Conservation (phyloP, 2,329 filamentous ascomycete species). For the Lecanoromycetidae sp. region DNA sequence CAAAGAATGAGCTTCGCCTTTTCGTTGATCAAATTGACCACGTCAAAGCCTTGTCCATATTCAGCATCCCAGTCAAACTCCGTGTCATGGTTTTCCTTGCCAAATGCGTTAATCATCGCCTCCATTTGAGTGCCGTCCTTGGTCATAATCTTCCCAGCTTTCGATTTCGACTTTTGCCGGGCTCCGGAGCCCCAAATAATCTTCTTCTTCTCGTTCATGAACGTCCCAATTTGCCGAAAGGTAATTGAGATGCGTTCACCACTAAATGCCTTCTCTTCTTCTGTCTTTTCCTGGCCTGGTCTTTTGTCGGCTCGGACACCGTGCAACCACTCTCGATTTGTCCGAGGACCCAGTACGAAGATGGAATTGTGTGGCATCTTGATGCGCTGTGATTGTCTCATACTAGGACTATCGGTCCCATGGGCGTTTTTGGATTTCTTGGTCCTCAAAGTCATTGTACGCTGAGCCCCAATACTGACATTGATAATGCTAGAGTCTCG, state of each 20-base stretch:
- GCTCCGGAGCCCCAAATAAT: constrained; percentile 91
- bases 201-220: constrained; percentile 50
- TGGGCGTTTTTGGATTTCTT: constrained; percentile 42
- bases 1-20: constrained; percentile 24
- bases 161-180: constrained; percentile 48
- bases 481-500: constrained; percentile 77
- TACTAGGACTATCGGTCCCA: constrained; percentile 6
- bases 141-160: constrained; percentile 55
- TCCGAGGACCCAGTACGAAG: constrained; percentile 65
- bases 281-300: constrained; percentile 50
- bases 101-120: constrained; percentile 65
- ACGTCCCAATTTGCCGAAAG: constrained; percentile 81
- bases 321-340: constrained; percentile 82
- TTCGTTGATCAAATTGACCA: constrained; percentile 38
- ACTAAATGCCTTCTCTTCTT: constrained; percentile 57
- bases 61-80: constrained; percentile 61
- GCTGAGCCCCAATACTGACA: constrained; percentile 79
- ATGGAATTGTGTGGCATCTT: constrained; percentile 79
- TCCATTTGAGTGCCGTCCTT: constrained; percentile 55
- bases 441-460: constrained; percentile 79
- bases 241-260: constrained; percentile 83
- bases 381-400: constrained; percentile 52
- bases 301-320: constrained; percentile 84
- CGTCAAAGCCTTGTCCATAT: constrained; percentile 77
- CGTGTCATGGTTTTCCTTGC: constrained; percentile 64